phyloP scores from a whole-genome alignment of 805 yeast genomes.

The Pichia occidentalis region DNA sequence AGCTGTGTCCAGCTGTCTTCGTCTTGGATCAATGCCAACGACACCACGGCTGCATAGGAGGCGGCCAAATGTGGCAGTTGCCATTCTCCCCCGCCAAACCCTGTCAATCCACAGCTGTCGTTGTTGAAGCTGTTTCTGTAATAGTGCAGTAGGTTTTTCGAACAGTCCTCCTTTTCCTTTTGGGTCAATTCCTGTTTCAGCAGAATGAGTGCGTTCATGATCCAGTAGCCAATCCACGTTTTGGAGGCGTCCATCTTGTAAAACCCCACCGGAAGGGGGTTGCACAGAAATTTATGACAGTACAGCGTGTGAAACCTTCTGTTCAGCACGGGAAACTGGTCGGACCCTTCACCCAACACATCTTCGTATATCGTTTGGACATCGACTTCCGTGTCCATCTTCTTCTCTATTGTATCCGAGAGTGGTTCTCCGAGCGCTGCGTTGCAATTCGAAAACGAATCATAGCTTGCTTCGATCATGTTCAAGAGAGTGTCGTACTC shows the following conservation, averaged over 20 bases:
- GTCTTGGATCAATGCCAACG: constrained; percentile 48
- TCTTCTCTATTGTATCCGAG: constrained; percentile 34
- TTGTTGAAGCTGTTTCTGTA: constrained; percentile 4
- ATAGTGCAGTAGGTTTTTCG: constrained; percentile 10
- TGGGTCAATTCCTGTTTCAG: constrained; percentile 23
- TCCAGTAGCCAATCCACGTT: constrained; percentile 89
- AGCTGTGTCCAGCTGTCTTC: constrained; percentile 36
- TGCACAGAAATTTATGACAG: constrained; percentile 34
- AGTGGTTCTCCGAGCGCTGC: constrained; percentile 16
- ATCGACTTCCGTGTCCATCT: constrained; percentile 33
- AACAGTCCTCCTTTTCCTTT: constrained; percentile 12
- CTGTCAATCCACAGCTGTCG: constrained; percentile 43
- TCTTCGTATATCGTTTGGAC: constrained; percentile 29
- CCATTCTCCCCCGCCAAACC: constrained; percentile 79
- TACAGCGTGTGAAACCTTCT: constrained; percentile 38
- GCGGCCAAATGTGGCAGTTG: constrained; percentile 84
- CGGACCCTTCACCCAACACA: constrained; percentile 25
- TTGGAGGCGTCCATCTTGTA: constrained; percentile 76
- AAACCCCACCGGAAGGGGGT: constrained; percentile 45
- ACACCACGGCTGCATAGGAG: constrained; percentile 67
- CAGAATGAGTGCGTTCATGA: constrained; percentile 46
- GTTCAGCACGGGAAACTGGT: constrained; percentile 25
- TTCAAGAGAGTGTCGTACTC: constrained; percentile 23
- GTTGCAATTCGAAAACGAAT: constrained; percentile 13
- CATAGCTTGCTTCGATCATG: constrained; percentile 18